These are phyloP conservation scores for Penicillium corylophilum DNA, from an alignment of 2,329 filamentous ascomycete species.

Conservation along the genomic window DNA sequence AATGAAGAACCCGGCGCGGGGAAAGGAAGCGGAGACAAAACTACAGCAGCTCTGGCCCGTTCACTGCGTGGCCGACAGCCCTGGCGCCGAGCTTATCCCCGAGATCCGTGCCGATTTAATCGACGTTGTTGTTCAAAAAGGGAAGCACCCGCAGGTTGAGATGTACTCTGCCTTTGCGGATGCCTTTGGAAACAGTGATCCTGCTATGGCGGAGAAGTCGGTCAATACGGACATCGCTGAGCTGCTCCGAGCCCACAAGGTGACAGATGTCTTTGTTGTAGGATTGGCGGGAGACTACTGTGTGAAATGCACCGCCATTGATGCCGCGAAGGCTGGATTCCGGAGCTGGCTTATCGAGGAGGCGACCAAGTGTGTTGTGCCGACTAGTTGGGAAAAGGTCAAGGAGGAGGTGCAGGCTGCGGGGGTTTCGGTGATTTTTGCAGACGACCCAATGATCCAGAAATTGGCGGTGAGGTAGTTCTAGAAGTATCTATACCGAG, in stretches of 20 bases:
- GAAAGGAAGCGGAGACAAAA: slow-evolving; percentile 62
- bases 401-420: slow-evolving; percentile 54
- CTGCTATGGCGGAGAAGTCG: slow-evolving; percentile 30
- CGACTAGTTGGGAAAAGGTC: slow-evolving; percentile 56
- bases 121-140: slow-evolving; percentile 74
- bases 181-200: slow-evolving; percentile 60
- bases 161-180: slow-evolving; percentile 94
- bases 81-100: slow-evolving; percentile 70
- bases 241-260: slow-evolving; percentile 54
- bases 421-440: slow-evolving; percentile 64
- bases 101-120: slow-evolving; percentile 64
- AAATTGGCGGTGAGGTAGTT: slow-evolving; percentile 38
- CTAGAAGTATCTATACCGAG: background rate
- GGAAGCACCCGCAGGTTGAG: slow-evolving; percentile 70
- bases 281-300: slow-evolving; percentile 90
- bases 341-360: slow-evolving; percentile 74
- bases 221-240: slow-evolving; percentile 60
- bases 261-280: slow-evolving; percentile 81
- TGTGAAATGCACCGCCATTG: slow-evolving; percentile 76
- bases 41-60: slow-evolving; percentile 77
- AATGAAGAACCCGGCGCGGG: slow-evolving; percentile 52
- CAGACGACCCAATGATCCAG: slow-evolving; percentile 57
- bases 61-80: slow-evolving; percentile 77
- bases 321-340: slow-evolving; percentile 75
- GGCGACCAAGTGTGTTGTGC: slow-evolving; percentile 71